Conservation (phyloP, 2,329 filamentous ascomycete species). For the Colletotrichum spaethianum region DNA sequence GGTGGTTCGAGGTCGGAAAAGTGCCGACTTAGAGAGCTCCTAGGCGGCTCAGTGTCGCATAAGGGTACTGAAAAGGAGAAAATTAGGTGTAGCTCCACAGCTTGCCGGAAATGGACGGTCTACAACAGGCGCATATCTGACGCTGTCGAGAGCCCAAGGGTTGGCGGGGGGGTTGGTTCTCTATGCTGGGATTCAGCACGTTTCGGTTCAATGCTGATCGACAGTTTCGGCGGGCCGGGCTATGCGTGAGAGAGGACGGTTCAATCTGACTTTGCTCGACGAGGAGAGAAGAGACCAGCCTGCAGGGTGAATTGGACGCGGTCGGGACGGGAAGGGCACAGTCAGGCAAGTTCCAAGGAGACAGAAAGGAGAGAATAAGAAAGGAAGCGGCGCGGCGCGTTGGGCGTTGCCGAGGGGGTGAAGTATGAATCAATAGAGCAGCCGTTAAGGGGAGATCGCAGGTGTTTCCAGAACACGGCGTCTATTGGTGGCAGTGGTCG, state of each 20-base stretch:
- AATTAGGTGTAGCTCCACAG: conserved; percentile 41
- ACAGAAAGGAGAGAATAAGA: conserved; percentile 24
- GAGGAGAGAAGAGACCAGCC: conserved; percentile 26
- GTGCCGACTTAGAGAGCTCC: conserved; percentile 24
- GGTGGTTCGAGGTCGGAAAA: conserved; percentile 26
- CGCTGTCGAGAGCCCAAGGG: conserved; percentile 19
- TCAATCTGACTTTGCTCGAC: conserved; percentile 7
- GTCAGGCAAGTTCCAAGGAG: not conserved
- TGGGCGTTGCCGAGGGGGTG: conserved; percentile 11
- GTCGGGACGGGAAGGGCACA: conserved; percentile 12
- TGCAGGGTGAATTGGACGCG: conserved; percentile 38
- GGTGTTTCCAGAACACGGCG: conserved; percentile 41
- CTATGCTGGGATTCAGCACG: conserved; percentile 41
- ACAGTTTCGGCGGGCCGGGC: conserved; percentile 53
- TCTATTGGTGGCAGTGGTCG: conserved; percentile 39
- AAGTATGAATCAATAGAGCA: conserved; percentile 16
- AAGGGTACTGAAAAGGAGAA: conserved; percentile 29
- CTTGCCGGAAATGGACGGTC: conserved; percentile 34
- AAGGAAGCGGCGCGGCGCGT: conserved; percentile 15
- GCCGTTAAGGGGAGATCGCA: conserved; percentile 39
- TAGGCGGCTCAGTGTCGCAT: conserved; percentile 30
- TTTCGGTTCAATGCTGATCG: conserved; percentile 57
- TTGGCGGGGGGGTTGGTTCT: conserved; percentile 17
- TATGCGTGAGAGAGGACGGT: conserved; percentile 41
- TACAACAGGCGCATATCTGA: conserved; percentile 36